These are phyloP conservation scores for Camellia granthamiana DNA, from an alignment of 148 eudicot genomes.

Conservation along the genomic window DNA sequence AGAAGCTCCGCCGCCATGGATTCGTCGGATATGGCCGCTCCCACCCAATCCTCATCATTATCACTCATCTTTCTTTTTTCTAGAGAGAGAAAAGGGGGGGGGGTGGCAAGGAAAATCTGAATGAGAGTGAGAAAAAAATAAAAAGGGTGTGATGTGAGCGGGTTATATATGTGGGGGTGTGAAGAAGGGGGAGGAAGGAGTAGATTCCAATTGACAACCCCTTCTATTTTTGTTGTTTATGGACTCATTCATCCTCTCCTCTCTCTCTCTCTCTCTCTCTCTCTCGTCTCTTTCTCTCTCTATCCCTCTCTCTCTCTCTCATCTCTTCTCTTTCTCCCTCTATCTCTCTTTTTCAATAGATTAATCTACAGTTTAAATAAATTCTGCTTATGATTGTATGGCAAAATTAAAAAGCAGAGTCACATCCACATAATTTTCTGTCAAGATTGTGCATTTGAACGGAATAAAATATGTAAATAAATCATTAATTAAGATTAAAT, in stretches of 20 bases:
- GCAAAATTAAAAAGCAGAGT: too few relatives aligned
- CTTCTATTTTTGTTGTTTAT: not conserved
- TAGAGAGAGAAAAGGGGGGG: conserved; percentile 15
- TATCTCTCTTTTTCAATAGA: too few relatives aligned
- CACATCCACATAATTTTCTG: too few relatives aligned
- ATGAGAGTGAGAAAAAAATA: conserved; percentile 13
- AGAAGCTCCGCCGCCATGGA: conserved; percentile 40
- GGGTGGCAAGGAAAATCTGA: conserved; percentile 35
- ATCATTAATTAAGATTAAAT: too few relatives aligned
- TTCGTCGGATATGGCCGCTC: conserved; percentile 38
- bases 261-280: not conserved
- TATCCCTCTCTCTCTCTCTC: not conserved
- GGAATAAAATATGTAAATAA: too few relatives aligned
- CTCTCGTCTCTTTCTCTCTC: not conserved
- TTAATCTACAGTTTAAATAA: too few relatives aligned
- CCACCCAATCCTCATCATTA: conserved; percentile 37
- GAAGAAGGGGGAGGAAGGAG: conserved; percentile 7
- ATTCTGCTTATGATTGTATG: too few relatives aligned
- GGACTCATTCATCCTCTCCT: not conserved
- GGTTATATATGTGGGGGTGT: conserved; percentile 11
- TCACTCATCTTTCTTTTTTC: conserved; percentile 18
- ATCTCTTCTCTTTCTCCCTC: not conserved
- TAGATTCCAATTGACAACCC: conserved; percentile 9
- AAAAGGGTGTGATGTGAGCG: not conserved
- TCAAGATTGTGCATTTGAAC: too few relatives aligned